Evolutionary conservation across 2,329 filamentous ascomycete genomes (phyloP).

Genomic region (Cucurbitaria berberidis): DNA sequence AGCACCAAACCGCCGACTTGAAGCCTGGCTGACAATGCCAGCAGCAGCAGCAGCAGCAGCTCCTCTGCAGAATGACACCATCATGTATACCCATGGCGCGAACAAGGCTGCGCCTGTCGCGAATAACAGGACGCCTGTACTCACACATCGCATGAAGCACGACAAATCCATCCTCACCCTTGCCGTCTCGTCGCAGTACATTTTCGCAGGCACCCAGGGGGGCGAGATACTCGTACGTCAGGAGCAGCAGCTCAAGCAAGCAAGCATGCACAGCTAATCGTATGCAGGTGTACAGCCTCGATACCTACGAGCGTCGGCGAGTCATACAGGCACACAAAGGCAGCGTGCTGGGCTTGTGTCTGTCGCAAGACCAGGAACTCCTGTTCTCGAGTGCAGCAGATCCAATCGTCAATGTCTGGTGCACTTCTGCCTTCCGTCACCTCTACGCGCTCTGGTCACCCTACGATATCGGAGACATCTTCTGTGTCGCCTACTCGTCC

Average conservation of each 20-base stretch:
- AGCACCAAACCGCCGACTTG: constrained; percentile 7
- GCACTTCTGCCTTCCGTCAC: constrained; percentile 73
- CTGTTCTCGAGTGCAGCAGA: constrained; percentile 94
- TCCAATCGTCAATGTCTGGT: constrained; percentile 94
- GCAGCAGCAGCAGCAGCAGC: constrained; percentile 39
- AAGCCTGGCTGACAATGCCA: constrained; percentile 35
- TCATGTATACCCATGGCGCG: constrained; percentile 23
- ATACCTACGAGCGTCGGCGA: constrained; percentile 80
- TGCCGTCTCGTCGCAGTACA: constrained; percentile 76
- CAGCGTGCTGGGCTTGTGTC: constrained; percentile 82
- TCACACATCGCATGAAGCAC: constrained; percentile 77
- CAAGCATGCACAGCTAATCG: constrained; percentile 18
- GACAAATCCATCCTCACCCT: constrained; percentile 82
- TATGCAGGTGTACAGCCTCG: constrained; percentile 76
- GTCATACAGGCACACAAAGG: constrained; percentile 89
- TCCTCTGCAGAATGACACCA: constrained; percentile 31
- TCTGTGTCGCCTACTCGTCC: constrained; percentile 88
- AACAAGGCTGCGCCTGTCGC: constrained; percentile 5
- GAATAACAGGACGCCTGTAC: constrained; percentile 57
- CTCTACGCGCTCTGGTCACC: constrained; percentile 91
- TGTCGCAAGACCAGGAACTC: constrained; percentile 75
- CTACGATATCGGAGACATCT: constrained; percentile 94
- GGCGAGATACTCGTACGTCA: constrained; percentile 79
- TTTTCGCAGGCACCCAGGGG: constrained; percentile 92
- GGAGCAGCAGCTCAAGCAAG: not conserved